Evolutionary conservation across 208 protist species (phyloP), one percentile per base, ranked within the genome.

Genomic region (Leishmania braziliensis): DNA sequence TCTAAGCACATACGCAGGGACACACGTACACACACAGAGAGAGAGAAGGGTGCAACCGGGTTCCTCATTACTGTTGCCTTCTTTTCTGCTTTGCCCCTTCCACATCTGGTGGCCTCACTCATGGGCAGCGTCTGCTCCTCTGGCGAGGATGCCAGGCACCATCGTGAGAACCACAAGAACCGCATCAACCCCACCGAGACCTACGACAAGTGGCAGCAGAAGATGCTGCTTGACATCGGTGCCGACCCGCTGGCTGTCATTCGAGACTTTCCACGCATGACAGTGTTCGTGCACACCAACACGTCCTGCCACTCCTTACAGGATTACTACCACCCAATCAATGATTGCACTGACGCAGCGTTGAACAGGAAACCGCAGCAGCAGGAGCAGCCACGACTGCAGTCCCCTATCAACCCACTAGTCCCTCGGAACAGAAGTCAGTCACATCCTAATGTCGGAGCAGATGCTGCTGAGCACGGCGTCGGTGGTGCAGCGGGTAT

Each of bases 181-280:
- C 84, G 84, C n/a, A 80, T 68, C 77, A 90, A 88, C 73, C 87
- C 87, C 10, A 90, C 87, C 18, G 87, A 90, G 70, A 56, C 81
- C 26, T 84, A 84, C 51, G 84, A 88, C 60, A 87, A 79, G 16
- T 91, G 88, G 86, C 56, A 88, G 66, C 78, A 82, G 36, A 89
- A 89, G 56, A 84, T 91, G 82, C 79, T 89, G 54, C 75, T 88
- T 0, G 88, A 89, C 50, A 83, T 95, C 75, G 86, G 84, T 26
- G 71, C 73, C 10, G 89, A 95, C 79, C 89, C 91, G 5, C 66
- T 86, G 12, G 85, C 84, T 65, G 93, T 97, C 68, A 85, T 91
- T 3, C 90, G 93, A n/a, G 93, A 97, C 84, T 95, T 97, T 33
- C 93, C 93, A 5, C 87, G 93, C 53, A 94, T 92, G 84, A 75